Evolutionary conservation across 176 grass and related monocot species (phyloP).

Genomic region (Poa pratensis): DNA sequence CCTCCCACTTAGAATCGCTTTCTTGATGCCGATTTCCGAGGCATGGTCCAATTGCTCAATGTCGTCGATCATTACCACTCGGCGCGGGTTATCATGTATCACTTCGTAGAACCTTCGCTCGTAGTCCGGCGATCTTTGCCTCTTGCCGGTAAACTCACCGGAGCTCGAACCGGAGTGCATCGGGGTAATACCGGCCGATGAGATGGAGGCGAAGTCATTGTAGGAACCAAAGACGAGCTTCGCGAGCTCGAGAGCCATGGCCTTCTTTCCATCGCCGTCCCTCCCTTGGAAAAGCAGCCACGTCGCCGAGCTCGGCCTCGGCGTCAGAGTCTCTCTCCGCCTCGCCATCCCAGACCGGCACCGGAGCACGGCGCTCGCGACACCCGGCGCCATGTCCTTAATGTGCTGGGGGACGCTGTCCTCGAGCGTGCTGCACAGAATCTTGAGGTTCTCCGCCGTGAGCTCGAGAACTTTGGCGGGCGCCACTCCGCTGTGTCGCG

Average conservation of each 20-base stretch:
- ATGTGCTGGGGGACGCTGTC: slow-evolving; percentile 43
- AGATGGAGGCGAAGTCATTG: slow-evolving; percentile 52
- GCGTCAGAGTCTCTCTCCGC: slow-evolving; percentile 34
- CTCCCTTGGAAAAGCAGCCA: slow-evolving; percentile 91
- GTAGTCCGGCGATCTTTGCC: slow-evolving; percentile 48
- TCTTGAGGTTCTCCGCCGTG: slow-evolving; percentile 82
- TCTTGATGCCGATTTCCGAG: slow-evolving; percentile 46
- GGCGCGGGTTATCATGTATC: slow-evolving; percentile 52
- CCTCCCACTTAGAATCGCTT: slow-evolving; percentile 50
- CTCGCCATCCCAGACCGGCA: slow-evolving; percentile 75
- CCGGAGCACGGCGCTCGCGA: slow-evolving; percentile 73
- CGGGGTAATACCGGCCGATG: slow-evolving; percentile 13
- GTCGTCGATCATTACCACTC: slow-evolving; percentile 70
- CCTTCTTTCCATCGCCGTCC: slow-evolving; percentile 65
- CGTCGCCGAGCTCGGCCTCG: slow-evolving; percentile 42
- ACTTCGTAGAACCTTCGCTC: slow-evolving; percentile 48
- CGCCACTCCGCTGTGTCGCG: background rate
- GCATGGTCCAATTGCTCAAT: slow-evolving; percentile 54
- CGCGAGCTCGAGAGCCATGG: slow-evolving; percentile 70
- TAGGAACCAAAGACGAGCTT: slow-evolving; percentile 70
- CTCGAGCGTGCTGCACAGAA: slow-evolving; percentile 68
- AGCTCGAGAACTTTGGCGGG: slow-evolving; percentile 79
- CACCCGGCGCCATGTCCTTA: slow-evolving; percentile 52
- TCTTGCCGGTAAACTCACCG: slow-evolving; percentile 43
- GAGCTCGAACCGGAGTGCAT: slow-evolving; percentile 49